Conservation (phyloP, 148 eudicot species). For the Heliamphora exappendiculata region DNA sequence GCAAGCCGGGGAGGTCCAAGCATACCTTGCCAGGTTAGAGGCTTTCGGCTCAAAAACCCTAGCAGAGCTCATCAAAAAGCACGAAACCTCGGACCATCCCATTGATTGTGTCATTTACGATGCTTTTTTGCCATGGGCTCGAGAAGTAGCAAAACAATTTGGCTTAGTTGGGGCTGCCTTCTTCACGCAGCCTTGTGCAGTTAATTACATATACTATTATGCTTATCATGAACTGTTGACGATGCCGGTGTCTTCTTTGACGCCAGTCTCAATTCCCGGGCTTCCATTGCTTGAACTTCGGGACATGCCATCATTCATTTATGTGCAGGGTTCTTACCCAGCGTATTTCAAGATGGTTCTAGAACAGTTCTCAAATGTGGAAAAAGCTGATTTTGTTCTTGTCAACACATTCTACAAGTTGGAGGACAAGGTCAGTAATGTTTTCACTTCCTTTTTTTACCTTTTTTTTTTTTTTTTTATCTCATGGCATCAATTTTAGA, state of each 20-base stretch:
- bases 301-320: constrained; percentile 52
- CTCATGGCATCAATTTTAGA: background rate
- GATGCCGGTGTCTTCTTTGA: constrained; percentile 17
- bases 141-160: constrained; percentile 29
- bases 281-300: constrained; percentile 36
- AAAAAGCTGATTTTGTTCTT: constrained; percentile 52
- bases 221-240: constrained; percentile 17
- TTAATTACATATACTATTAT: constrained; percentile 28
- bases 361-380: constrained; percentile 40
- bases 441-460: background rate
- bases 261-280: constrained; percentile 32
- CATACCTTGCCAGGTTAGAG: constrained; percentile 24
- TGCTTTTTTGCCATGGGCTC: constrained; percentile 37
- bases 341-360: constrained; percentile 46
- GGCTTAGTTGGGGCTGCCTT: constrained; percentile 28
- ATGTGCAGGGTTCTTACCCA: constrained; percentile 36
- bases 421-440: constrained; percentile 45
- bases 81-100: constrained; percentile 13
- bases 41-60: constrained; percentile 24
- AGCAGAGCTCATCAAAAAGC: constrained; percentile 19
- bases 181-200: constrained; percentile 44
- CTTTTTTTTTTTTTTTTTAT: background rate
- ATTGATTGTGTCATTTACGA: constrained; percentile 39
- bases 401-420: constrained; percentile 56
- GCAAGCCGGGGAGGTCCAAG: constrained; percentile 12